A percentile compares a stretch with the other conserved stretches of the same genome.
phyloP scores from a whole-genome alignment of 441 rosid species.

The Aquilaria agallochum region DNA sequence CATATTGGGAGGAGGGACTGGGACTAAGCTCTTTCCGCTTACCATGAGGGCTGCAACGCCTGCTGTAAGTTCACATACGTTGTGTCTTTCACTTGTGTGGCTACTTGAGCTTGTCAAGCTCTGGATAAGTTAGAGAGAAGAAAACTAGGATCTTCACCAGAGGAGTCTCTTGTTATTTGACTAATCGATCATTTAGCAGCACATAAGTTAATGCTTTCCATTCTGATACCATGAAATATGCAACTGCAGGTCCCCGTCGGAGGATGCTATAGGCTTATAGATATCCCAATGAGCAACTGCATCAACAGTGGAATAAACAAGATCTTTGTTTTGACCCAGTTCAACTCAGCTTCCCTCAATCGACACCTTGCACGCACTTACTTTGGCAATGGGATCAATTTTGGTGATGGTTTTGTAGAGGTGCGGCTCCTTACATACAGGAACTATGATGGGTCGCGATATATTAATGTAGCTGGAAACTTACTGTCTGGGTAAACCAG shows the following conservation, averaged over 20 bases:
- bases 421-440: conserved; percentile 26
- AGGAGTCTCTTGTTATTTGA: no score
- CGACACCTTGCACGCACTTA: conserved; percentile 88
- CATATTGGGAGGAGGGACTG: conserved; percentile 94
- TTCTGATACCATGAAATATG: no score
- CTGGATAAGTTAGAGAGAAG: no score
- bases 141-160: no score
- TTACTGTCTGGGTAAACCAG: conserved; percentile 29
- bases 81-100: background rate
- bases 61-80: conserved; percentile 50
- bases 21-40: conserved; percentile 86
- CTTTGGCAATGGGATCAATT: conserved; percentile 81
- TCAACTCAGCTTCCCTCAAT: conserved; percentile 91
- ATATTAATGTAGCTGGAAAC: background rate
- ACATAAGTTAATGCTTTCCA: no score
- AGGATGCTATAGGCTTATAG: conserved; percentile 89
- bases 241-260: conserved; percentile 79
- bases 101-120: no score
- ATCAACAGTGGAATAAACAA: conserved; percentile 93
- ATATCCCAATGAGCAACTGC: conserved; percentile 96
- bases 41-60: conserved; percentile 89
- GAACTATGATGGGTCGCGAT: background rate
- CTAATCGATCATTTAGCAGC: no score
- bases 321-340: conserved; percentile 87
- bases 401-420: conserved; percentile 97